Conservation (phyloP, 2,329 filamentous ascomycete genomes). For the Didymella sp. region DNA sequence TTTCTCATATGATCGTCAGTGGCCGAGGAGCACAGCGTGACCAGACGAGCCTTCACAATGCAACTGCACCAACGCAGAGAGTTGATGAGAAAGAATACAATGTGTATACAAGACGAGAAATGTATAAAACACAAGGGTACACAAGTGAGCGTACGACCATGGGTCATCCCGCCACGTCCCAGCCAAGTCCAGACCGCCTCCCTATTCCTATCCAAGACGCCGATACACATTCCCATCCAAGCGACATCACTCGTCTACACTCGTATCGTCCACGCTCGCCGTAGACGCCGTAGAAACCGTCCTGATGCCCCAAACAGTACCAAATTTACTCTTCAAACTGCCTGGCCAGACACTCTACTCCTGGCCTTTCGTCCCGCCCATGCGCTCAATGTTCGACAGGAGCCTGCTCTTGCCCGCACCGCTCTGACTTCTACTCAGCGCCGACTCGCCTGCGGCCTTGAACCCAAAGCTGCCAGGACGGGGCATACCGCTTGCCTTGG, state of each 20-base stretch:
- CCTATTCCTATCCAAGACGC: slow-evolving; percentile 9
- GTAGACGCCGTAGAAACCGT: slow-evolving; percentile 12
- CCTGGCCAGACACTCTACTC: slow-evolving; percentile 27
- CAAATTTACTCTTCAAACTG: slow-evolving; percentile 6
- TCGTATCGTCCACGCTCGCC: neutral
- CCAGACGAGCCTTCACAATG: neutral
- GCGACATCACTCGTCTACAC: slow-evolving; percentile 7
- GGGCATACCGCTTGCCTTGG: slow-evolving; percentile 64
- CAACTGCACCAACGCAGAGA: neutral
- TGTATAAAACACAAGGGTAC: neutral
- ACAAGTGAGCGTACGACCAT: slow-evolving; percentile 6
- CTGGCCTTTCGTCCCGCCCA: slow-evolving; percentile 65
- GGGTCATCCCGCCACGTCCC: slow-evolving; percentile 4
- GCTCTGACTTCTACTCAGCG: slow-evolving; percentile 45
- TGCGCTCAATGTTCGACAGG: slow-evolving; percentile 86
- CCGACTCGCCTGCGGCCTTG: slow-evolving; percentile 33
- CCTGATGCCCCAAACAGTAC: slow-evolving; percentile 9
- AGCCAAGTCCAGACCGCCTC: neutral
- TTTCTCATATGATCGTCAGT: too few species aligned
- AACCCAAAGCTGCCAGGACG: slow-evolving; percentile 59
- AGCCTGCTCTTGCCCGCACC: slow-evolving; percentile 68
- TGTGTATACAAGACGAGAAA: neutral
- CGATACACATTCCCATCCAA: neutral
- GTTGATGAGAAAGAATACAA: neutral
- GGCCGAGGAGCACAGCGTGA: too few species aligned